Evolutionary conservation across 2,329 filamentous ascomycete species (phyloP).

Genomic region (Neonectria coccinea): DNA sequence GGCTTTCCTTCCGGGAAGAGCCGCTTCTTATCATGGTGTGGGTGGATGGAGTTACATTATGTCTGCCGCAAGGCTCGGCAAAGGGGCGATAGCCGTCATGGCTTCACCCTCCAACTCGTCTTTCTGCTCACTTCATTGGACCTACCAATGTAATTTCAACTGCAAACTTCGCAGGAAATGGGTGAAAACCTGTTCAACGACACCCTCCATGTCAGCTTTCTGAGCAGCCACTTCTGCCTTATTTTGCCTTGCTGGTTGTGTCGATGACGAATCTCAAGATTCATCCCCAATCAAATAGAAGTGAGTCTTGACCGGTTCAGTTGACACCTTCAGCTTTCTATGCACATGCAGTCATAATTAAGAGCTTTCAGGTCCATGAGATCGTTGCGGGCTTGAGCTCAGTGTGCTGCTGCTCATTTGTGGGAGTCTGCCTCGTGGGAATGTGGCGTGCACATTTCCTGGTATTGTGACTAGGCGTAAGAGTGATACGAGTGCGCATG

Average conservation of each 20-base stretch:
- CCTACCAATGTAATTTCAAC: conserved; percentile 5
- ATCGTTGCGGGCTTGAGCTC: neutral
- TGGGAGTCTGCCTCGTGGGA: neutral
- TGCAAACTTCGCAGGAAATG: conserved; percentile 3
- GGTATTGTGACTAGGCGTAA: neutral
- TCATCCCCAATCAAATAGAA: conserved; percentile 2
- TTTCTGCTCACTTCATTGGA: neutral
- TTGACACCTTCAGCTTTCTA: neutral
- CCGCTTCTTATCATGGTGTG: conserved; percentile 7
- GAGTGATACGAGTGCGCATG: conserved; percentile 7
- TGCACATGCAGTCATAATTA: conserved; percentile 6
- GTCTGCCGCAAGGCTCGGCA: neutral
- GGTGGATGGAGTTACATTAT: conserved; percentile 9
- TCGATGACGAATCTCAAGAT: neutral
- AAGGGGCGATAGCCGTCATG: neutral
- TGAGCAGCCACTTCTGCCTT: neutral
- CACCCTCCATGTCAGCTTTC: conserved; percentile 11
- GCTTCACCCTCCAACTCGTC: neutral
- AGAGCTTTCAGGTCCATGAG: conserved; percentile 1
- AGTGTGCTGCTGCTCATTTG: conserved; percentile 6
- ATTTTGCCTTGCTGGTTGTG: neutral
- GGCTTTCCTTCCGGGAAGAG: neutral
- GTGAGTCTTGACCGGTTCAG: conserved; percentile 4
- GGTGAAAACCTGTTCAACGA: conserved; percentile 10
- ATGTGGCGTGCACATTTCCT: conserved; percentile 7